Conservation (phyloP, 331 rosid species). For the Malus hybrid region DNA sequence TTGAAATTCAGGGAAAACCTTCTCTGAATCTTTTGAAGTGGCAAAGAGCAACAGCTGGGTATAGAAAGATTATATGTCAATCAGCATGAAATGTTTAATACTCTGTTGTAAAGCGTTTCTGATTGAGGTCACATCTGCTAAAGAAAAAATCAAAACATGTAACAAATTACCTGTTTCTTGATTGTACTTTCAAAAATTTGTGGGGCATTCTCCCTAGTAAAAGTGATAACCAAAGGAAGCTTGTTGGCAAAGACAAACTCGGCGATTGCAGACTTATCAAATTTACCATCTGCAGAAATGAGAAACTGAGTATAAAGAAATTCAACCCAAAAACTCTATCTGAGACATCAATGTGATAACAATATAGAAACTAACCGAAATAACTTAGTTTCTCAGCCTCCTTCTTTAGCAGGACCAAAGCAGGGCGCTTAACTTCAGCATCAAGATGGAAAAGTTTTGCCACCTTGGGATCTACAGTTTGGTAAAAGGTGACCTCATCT, state of each 20-base stretch:
- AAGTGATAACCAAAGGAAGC: slow-evolving; percentile 78
- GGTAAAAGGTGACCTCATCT: slow-evolving; percentile 90
- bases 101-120: not conserved
- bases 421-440: slow-evolving; percentile 72
- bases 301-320: slow-evolving; percentile 4
- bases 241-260: slow-evolving; percentile 78
- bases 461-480: slow-evolving; percentile 76
- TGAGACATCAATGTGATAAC: not conserved
- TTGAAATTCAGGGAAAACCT: slow-evolving; percentile 56
- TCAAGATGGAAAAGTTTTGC: slow-evolving; percentile 89
- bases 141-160: not conserved
- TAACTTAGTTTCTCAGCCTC: slow-evolving; percentile 71
- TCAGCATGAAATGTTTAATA: not conserved
- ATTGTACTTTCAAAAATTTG: slow-evolving; percentile 75
- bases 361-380: slow-evolving; percentile 49
- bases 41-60: slow-evolving; percentile 71
- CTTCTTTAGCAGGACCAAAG: slow-evolving; percentile 73
- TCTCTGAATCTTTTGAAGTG: slow-evolving; percentile 63
- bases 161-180: slow-evolving; percentile 81
- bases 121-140: not conserved
- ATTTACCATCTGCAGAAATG: slow-evolving; percentile 56
- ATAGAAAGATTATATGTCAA: slow-evolving; percentile 12
- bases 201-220: slow-evolving; percentile 86
- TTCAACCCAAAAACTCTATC: not conserved
- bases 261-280: slow-evolving; percentile 56